Base-by-base conservation (phyloP, 805 yeast species). In the Saccharomyces mikatae region DNA sequence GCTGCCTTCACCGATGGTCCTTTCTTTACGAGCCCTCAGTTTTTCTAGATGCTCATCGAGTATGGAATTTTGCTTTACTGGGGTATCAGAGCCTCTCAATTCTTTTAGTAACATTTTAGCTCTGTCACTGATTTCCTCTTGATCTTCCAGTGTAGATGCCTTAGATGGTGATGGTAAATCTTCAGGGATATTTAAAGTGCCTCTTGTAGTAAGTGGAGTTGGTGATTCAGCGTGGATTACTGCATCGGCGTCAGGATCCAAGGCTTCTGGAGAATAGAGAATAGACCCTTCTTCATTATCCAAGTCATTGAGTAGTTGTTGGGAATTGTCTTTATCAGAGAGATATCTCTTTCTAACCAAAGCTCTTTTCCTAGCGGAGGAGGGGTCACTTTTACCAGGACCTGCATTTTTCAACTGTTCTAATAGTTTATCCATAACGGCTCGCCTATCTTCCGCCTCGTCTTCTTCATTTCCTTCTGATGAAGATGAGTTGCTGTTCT, bases 401-500 rank as follows among this genome's bases (percentile, higher is more conserved):
- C 92, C 96, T 0, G 94, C 88, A 17, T 91, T 90, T 65, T 90
- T 86, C 64, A 94, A 78, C 64, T 87, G 89, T 67, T 90, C 96
- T 55, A 94, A 76, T 50, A 94, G 75, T 36, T 86, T 81, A 68
- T 94, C 99, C 87, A 94, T 89, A 46, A 89, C 83, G 11, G 75
- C 80, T 50, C 71, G 64, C 44, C 70, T 62, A 47, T 68, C 73
- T 13, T 58, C 65, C 11, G 54, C 52, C 26, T 57, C 57, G 10
- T 55, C 66, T 30, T 53, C 59, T 14, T 46, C 59, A 4, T 46
- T 57, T 2, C 47, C 57, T 10, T 51, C 58, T 2, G 47, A 56
- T 11, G 51, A 58, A 14, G 41, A 56, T 10, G 51, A 58, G 9
- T 31, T 36, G 10, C 27, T 30, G n/a, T 47, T 30, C 27, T 46